Evolutionary conservation across 116 monocot genomes (phyloP).

Genomic region (Cymodocea nodosa): DNA sequence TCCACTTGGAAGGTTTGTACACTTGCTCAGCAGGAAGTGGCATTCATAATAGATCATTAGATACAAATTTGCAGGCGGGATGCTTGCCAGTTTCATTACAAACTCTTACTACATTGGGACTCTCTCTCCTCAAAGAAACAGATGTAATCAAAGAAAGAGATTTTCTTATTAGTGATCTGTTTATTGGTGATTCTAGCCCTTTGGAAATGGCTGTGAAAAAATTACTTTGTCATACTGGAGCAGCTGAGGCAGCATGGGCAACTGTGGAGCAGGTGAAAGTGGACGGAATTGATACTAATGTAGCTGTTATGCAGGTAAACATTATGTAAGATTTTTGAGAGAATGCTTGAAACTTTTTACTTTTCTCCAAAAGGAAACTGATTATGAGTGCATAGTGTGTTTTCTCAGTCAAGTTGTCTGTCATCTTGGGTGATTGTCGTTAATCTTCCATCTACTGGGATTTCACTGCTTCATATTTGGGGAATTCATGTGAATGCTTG

Average conservation of each 20-base stretch:
- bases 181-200: slow-evolving; percentile 42
- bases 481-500: too few relatives aligned
- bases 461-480: too few relatives aligned
- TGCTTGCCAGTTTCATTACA: slow-evolving; percentile 43
- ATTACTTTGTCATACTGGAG: slow-evolving; percentile 52
- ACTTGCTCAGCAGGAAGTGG: slow-evolving; percentile 11
- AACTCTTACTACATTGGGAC: slow-evolving; percentile 45
- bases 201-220: slow-evolving; percentile 59
- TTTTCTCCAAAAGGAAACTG: too few relatives aligned
- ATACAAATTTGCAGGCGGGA: slow-evolving; percentile 7
- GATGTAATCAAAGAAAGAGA: slow-evolving; percentile 23
- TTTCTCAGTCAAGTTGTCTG: too few relatives aligned
- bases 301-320: slow-evolving; percentile 76
- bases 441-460: too few relatives aligned
- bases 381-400: too few relatives aligned
- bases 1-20: slow-evolving; percentile 37
- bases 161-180: slow-evolving; percentile 19
- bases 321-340: neutral
- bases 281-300: slow-evolving; percentile 83
- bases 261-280: slow-evolving; percentile 87
- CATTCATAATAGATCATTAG: slow-evolving; percentile 7
- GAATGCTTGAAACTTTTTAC: neutral
- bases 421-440: too few relatives aligned
- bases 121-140: slow-evolving; percentile 21
- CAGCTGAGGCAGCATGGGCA: slow-evolving; percentile 68